Evolutionary conservation across 306 rosid species (phyloP).

Genomic region (Vigna trinervia): DNA sequence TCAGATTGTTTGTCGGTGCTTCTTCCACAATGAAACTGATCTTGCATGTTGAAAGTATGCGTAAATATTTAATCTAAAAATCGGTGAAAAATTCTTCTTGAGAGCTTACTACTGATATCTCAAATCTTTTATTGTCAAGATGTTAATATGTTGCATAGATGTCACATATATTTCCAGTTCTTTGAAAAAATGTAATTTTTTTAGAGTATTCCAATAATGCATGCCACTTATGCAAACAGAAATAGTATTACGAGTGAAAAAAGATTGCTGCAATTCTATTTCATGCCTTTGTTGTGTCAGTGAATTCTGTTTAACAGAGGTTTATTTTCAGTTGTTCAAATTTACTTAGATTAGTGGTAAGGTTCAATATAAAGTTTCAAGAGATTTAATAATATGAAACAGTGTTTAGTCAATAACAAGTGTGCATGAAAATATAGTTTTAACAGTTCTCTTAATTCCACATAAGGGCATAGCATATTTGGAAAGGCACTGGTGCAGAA

Average conservation of each 20-base stretch:
- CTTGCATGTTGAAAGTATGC: constrained; percentile 4
- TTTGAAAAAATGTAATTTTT: neutral
- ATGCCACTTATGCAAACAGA: neutral
- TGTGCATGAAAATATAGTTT: neutral
- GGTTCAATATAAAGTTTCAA: neutral
- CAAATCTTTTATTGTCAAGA: neutral
- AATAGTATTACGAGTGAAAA: neutral
- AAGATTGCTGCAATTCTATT: neutral
- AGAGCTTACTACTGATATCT: neutral
- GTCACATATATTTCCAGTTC: neutral
- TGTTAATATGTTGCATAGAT: neutral
- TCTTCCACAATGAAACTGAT: constrained; percentile 22
- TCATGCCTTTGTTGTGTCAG: neutral
- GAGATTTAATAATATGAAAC: neutral
- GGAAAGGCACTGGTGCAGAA: neutral
- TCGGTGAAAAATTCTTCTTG: neutral
- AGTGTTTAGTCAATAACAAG: neutral
- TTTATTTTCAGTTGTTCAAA: neutral
- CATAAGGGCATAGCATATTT: neutral
- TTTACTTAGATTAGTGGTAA: neutral
- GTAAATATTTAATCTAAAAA: neutral
- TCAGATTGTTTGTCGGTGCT: constrained; percentile 22
- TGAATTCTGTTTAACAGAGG: neutral
- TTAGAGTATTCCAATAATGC: neutral
- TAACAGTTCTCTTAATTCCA: neutral